A percentile compares a stretch with the other conserved stretches of the same genome.
phyloP scores from a whole-genome alignment of 2,329 filamentous ascomycete species.

The Parafenestella ontariensis region DNA sequence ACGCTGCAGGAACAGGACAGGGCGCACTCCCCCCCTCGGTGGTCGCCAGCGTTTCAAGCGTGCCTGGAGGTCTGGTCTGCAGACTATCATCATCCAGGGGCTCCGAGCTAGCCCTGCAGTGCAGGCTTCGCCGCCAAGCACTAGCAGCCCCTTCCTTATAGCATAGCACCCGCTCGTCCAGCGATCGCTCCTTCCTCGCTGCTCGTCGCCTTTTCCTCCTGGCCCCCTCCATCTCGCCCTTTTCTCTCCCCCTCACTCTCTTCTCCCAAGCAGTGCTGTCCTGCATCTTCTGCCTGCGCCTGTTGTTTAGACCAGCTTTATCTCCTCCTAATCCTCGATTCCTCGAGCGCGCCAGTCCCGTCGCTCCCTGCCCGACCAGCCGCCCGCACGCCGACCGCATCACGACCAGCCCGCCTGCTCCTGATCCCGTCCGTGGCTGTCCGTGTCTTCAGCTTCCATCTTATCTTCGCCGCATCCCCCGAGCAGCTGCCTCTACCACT shows the following conservation, averaged over 20 bases:
- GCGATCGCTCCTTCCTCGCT: conserved; percentile 70
- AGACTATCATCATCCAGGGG: conserved; percentile 14
- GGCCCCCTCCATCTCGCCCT: conserved; percentile 53
- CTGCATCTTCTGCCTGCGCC: conserved; percentile 48
- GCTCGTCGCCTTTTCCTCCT: conserved; percentile 47
- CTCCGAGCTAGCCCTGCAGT: conserved; percentile 22
- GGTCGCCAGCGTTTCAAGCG: conserved; percentile 34
- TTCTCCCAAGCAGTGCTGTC: conserved; percentile 41
- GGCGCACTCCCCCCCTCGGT: conserved; percentile 21
- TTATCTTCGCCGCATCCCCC: conserved; percentile 18
- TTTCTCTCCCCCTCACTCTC: conserved; percentile 55
- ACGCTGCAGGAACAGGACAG: conserved; percentile 30
- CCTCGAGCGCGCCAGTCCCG: conserved; percentile 47
- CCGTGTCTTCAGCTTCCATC: conserved; percentile 32
- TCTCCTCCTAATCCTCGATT: conserved; percentile 34
- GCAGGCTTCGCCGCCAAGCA: conserved; percentile 20
- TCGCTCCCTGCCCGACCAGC: conserved; percentile 40
- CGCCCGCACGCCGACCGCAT: conserved; percentile 35
- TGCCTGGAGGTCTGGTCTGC: conserved; percentile 17
- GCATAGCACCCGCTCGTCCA: conserved; percentile 42
- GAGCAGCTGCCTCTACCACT: conserved; percentile 11
- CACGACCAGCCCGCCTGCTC: conserved; percentile 1
- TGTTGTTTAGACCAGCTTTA: conserved; percentile 41
- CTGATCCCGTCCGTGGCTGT: conserved; percentile 35
- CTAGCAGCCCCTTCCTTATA: conserved; percentile 25